A percentile compares a stretch with the other conserved stretches of the same genome.
Evolutionary conservation across 164 flowering plant species (phyloP).

Genomic region (Stephania japonica): DNA sequence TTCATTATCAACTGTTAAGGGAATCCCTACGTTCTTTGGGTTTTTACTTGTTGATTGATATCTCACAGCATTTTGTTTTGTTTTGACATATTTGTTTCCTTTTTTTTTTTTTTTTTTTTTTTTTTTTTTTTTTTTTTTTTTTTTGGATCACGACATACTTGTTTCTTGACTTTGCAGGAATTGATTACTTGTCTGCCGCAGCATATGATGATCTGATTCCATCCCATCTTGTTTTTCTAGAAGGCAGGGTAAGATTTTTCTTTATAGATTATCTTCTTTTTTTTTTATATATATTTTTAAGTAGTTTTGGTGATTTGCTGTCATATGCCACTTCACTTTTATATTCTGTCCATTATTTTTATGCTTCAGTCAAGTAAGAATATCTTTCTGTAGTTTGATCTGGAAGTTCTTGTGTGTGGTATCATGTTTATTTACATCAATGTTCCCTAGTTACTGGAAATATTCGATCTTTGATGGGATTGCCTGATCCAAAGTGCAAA

Average conservation of each 20-base stretch:
- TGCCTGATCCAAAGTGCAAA: background rate
- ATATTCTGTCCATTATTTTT: too few species aligned
- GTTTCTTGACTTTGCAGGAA: slow-evolving; percentile 43
- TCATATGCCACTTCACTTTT: too few species aligned
- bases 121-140: background rate
- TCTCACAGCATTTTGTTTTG: background rate
- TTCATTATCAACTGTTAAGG: background rate
- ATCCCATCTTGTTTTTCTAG: slow-evolving; percentile 63
- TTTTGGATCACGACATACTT: slow-evolving; percentile 6
- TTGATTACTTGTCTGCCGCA: slow-evolving; percentile 92
- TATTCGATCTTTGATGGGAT: background rate
- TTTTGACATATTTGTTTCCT: slow-evolving; percentile 13
- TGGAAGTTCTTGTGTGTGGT: too few species aligned
- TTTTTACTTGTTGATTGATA: background rate
- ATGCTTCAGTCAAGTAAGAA: too few species aligned
- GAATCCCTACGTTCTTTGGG: background rate
- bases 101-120: background rate
- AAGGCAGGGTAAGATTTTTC: slow-evolving; percentile 53
- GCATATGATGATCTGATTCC: slow-evolving; percentile 69
- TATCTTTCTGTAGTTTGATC: too few species aligned
- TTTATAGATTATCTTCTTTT: too few species aligned
- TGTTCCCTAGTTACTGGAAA: background rate
- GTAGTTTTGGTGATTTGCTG: background rate
- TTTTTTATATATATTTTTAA: too few species aligned
- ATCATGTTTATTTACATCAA: too few species aligned